Conservation (phyloP, 2,329 filamentous ascomycete species). For the Exophiala xenobiotica region DNA sequence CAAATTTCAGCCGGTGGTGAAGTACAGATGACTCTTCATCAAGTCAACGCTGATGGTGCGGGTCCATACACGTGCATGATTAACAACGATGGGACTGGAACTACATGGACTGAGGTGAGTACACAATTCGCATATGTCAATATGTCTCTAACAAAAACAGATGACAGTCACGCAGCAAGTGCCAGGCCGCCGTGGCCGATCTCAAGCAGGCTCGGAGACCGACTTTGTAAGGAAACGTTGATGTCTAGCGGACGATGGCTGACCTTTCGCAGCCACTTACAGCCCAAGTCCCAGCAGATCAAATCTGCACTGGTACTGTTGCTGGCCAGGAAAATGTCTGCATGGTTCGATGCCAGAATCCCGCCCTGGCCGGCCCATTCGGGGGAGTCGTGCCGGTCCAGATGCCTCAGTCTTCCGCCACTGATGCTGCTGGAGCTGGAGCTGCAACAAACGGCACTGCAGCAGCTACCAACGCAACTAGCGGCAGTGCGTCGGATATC, state of each 20-base stretch:
- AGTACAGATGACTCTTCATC: constrained; percentile 63
- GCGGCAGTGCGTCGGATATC: background rate
- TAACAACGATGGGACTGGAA: constrained; percentile 47
- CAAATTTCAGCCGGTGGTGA: constrained; percentile 59
- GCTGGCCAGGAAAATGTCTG: constrained; percentile 61
- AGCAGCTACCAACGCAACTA: constrained; percentile 22
- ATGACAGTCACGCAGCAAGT: constrained; percentile 58
- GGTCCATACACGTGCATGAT: constrained; percentile 63
- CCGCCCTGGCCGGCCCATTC: constrained; percentile 60
- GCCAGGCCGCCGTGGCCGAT: constrained; percentile 39
- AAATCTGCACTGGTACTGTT: constrained; percentile 60
- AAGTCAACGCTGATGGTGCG: constrained; percentile 66
- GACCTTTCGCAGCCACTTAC: constrained; percentile 48
- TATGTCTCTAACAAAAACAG: constrained; percentile 35
- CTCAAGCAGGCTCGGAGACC: constrained; percentile 7
- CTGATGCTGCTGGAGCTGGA: constrained; percentile 20
- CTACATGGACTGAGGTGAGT: constrained; percentile 8
- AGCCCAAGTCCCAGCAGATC: constrained; percentile 56
- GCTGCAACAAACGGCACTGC: constrained; percentile 15
- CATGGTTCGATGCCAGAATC: constrained; percentile 63
- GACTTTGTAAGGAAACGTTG: constrained; percentile 15
- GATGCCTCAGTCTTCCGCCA: constrained; percentile 41
- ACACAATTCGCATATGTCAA: background rate
- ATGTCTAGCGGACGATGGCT: constrained; percentile 2
- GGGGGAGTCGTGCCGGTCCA: constrained; percentile 61